Percentiles rank a stretch among this genome's conserved stretches.
These are phyloP conservation scores for Mesotaenium endlicherianum DNA, from an alignment of 139 green algal genomes.

Conservation along the genomic window DNA sequence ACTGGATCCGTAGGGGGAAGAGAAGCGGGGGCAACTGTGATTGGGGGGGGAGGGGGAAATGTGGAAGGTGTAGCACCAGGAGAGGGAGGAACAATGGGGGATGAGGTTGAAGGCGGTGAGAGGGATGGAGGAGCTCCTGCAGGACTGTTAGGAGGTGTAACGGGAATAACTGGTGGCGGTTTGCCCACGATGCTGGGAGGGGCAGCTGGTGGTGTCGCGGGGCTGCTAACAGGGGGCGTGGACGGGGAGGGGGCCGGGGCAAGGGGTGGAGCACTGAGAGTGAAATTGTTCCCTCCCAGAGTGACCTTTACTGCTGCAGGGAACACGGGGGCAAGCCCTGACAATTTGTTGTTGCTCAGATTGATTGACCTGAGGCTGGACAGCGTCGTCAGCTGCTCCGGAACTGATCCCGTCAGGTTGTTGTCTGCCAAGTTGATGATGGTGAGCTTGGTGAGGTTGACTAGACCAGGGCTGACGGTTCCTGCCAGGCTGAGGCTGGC, in stretches of 20 bases:
- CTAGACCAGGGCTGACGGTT: not conserved
- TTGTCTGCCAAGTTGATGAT: constrained; percentile 18
- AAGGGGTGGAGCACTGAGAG: not conserved
- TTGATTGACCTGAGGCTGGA: not conserved
- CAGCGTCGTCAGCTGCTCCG: not conserved
- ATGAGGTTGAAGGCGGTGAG: not conserved
- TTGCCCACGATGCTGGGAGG: not conserved
- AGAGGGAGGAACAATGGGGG: not conserved
- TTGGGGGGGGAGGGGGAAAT: not conserved
- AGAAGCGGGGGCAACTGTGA: not conserved
- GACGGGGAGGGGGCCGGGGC: not conserved
- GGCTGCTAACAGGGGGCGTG: not conserved
- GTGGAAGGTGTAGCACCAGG: not conserved
- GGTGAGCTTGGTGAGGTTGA: not conserved
- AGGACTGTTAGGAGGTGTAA: not conserved
- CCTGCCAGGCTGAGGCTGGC: not conserved
- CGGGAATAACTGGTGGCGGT: too few species aligned
- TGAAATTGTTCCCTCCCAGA: not conserved
- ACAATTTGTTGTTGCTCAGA: constrained; percentile 12
- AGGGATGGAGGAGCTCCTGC: not conserved
- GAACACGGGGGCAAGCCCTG: not conserved
- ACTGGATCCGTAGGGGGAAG: too few species aligned
- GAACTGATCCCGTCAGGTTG: constrained; percentile 17
- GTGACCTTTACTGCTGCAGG: not conserved
- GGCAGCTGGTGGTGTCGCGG: not conserved